Percentiles rank a stretch among this genome's conserved stretches.
Conservation (phyloP, 1,284 basidiomycete genomes). For the Cutaneotrichosporon cutaneum region DNA sequence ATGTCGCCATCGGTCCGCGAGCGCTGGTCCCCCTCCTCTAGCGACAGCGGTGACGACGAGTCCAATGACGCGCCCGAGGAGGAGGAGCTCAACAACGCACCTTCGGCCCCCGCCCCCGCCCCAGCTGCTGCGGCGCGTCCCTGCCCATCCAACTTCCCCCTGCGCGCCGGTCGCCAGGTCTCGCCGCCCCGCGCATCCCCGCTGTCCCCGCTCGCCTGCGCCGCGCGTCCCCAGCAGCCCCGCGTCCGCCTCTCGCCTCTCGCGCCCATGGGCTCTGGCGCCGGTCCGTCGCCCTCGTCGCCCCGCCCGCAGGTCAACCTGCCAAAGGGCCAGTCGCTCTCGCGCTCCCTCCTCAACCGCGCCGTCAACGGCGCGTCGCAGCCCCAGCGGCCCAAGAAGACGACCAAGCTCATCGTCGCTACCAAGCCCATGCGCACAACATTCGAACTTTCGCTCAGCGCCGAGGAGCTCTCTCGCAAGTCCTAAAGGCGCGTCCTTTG, state of each 20-base stretch:
- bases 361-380: slow-evolving; percentile 20
- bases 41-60: slow-evolving; percentile 17
- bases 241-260: slow-evolving; percentile 4
- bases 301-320: slow-evolving; percentile 15
- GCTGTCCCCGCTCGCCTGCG: slow-evolving; percentile 12
- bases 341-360: slow-evolving; percentile 41
- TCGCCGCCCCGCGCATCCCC: slow-evolving; percentile 20
- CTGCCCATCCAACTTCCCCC: neutral
- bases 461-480: slow-evolving; percentile 41
- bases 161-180: neutral
- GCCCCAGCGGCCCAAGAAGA: slow-evolving; percentile 24
- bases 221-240: slow-evolving; percentile 5
- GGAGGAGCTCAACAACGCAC: slow-evolving; percentile 12
- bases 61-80: slow-evolving; percentile 13
- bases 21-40: slow-evolving; percentile 6
- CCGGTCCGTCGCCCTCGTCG: neutral
- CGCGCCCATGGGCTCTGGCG: slow-evolving; percentile 1
- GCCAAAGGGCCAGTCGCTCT: slow-evolving; percentile 44
- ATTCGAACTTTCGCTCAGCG: slow-evolving; percentile 45
- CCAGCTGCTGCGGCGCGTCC: slow-evolving; percentile 1
- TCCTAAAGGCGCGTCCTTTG: neutral
- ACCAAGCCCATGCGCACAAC: slow-evolving; percentile 45
- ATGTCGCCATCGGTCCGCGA: neutral
- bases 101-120: neutral
- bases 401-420: slow-evolving; percentile 47